Percentiles rank a stretch among this genome's conserved stretches.
Conservation (phyloP, 192 early-diverging fungal species). For the Coemansia umbellata region DNA sequence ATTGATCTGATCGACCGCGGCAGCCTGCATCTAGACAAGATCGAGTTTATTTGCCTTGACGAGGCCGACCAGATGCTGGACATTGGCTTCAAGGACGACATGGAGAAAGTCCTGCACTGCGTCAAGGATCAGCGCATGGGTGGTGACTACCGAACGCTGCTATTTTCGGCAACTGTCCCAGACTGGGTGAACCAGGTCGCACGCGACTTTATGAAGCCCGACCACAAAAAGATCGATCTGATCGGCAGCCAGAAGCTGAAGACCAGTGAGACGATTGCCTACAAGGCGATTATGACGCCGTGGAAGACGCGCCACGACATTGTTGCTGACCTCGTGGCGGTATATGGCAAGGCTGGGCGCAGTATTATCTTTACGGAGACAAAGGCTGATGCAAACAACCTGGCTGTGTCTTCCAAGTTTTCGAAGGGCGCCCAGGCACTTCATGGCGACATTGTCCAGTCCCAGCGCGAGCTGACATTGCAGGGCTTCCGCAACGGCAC, state of each 20-base stretch:
- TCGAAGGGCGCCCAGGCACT: conserved; percentile 85
- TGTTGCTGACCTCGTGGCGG: conserved; percentile 89
- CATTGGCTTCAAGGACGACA: conserved; percentile 91
- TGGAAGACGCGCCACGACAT: conserved; percentile 89
- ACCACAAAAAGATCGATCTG: conserved; percentile 74
- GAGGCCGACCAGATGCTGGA: conserved; percentile 97
- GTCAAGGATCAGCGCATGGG: conserved; percentile 75
- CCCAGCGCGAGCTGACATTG: conserved; percentile 89
- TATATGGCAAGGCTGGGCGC: conserved; percentile 78
- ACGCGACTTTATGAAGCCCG: conserved; percentile 59
- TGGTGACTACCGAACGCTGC: conserved; percentile 71
- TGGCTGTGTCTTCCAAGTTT: conserved; percentile 73
- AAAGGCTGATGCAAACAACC: conserved; percentile 83
- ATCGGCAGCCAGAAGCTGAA: conserved; percentile 85
- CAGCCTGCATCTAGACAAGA: conserved; percentile 62
- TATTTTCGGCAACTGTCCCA: conserved; percentile 97
- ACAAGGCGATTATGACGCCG: conserved; percentile 79
- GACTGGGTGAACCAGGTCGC: conserved; percentile 69
- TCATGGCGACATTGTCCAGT: conserved; percentile 81
- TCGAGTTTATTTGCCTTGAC: conserved; percentile 83
- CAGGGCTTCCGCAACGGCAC: conserved; percentile 91
- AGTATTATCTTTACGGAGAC: conserved; percentile 95
- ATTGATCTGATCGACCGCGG: conserved; percentile 72
- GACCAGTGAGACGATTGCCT: conserved; percentile 82
- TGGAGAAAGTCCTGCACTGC: conserved; percentile 84